Base-by-base conservation (phyloP, 768 basidiomycete species). In the Tephrocybe rancida region DNA sequence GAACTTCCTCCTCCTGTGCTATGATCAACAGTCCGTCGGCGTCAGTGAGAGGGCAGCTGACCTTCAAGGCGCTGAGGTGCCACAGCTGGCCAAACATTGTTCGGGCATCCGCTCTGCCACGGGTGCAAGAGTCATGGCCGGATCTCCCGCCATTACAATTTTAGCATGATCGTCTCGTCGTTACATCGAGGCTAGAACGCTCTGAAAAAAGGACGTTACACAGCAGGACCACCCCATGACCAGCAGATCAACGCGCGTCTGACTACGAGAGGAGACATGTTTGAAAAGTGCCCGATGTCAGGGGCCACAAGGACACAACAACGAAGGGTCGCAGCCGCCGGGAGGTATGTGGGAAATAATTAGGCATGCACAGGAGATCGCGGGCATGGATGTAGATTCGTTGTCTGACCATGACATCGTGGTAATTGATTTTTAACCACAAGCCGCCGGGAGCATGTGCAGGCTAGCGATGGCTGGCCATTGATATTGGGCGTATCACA, bases 351-450 rank as follows among this genome's bases (percentile, higher is more conserved):
- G 48, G 29, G 44, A 50, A 32, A 39, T 11, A 19, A 38, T 47
- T 35, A 47, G 30, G 35, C 38, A 39, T 44, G 34, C 7, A 34
- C 34, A 24, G 38, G n/a, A 13, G 27, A 37, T 16, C 14, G 35
- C 35, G 35, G 35, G 35, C 35, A 16, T 37, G 26, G 34, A 29
- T 54, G 21, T 39, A 24, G 37, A 47, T 29, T 26, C 29, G 37
- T 35, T 42, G 21, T 38, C 18, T 29, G 45, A n/a, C 45, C 29
- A 30, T 48, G 46, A 52, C 43, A 48, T 48, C 42, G 41, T 50
- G 39, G 48, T 21, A 51, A 48, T 2, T n/a, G 0, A 50, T 39
- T 39, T 38, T 14, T 19, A n/a, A 29, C 41, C 16, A 34, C 21
- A 25, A 48, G 47, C 30, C 53, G 53, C 27, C 34, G 46, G 51